Percentiles rank a stretch among this genome's conserved stretches.
These are phyloP conservation scores for Ceratocystis colombiana DNA, from an alignment of 2,329 filamentous ascomycete genomes.

Conservation along the genomic window DNA sequence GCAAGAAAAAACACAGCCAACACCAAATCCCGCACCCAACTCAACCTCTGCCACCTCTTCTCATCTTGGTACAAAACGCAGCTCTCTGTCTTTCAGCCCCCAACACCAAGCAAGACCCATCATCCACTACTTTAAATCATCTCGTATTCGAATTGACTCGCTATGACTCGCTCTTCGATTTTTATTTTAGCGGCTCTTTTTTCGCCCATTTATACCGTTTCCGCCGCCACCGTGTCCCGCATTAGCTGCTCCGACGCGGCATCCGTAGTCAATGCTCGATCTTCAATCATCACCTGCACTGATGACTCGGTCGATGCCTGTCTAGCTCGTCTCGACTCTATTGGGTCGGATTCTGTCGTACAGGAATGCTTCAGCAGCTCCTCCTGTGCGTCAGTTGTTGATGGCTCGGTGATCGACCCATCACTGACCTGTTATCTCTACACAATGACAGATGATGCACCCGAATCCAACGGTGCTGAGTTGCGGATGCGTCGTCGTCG, in stretches of 20 bases:
- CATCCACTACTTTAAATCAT: not conserved
- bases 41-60: not conserved
- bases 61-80: conserved; percentile 2
- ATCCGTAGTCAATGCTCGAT: conserved; percentile 34
- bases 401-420: conserved; percentile 31
- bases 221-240: conserved; percentile 32
- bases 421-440: conserved; percentile 32
- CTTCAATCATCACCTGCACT: conserved; percentile 34
- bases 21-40: not conserved
- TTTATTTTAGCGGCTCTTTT: conserved; percentile 27
- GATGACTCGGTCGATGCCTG: conserved; percentile 38
- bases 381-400: conserved; percentile 32
- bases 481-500: conserved; percentile 24
- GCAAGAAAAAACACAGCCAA: not conserved
- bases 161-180: conserved; percentile 25
- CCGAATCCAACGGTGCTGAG: conserved; percentile 16
- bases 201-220: conserved; percentile 33
- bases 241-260: conserved; percentile 29
- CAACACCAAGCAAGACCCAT: not conserved
- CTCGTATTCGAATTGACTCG: not conserved
- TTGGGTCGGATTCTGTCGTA: conserved; percentile 32
- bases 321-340: conserved; percentile 32
- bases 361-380: conserved; percentile 33
- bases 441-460: conserved; percentile 26
- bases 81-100: not conserved